Base-by-base conservation (phyloP, 2,329 filamentous ascomycete species). In the Scytalidium sp. region DNA sequence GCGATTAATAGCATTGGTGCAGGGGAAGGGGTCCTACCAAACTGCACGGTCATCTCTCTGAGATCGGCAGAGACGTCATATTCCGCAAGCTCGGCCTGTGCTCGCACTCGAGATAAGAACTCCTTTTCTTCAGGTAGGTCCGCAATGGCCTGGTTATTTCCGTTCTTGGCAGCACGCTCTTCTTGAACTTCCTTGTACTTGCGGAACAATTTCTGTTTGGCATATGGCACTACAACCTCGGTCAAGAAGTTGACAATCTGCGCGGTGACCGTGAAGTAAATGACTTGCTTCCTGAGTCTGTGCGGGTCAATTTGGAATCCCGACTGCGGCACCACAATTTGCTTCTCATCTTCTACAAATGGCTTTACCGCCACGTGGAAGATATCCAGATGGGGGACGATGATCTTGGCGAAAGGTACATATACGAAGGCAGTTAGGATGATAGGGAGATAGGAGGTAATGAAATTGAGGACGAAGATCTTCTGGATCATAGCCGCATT, bases 381-480 rank as follows among this genome's bases (percentile, higher is more conserved):
- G 50, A 97, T 73, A 59, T 96, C 85, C 3, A 99, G 81, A 64
- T 95, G 88, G 0, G 94, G 93, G 0, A 94, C 83, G 10, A 99
- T 81, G 42, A 90, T 70, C 52, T 84, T 83, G 13, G 90, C 93
- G 60, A 97, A 97, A 0, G 93, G 93, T 19, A 96, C 89, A 62
- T 97, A 97, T 55, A 97, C 84, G 60, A 97, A 97, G 0, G 92
- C 90, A 0, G 92, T 97, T 17, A 97, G 79, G 64, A 96, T 85
- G n/a, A 95, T 85, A 1, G 90, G 88, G 46, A 96, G 83, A 66
- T 97, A 97, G 0, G 92, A 96, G 5, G 91, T 96, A 70, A 97
- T 93, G 70, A 97, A 96, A 73, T 97, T 96, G 63, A 97, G 81
- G 13, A 97, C 84, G 63, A 99, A 97, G 27, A 96, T 87, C 74